Percentiles rank a stretch among this genome's conserved stretches.
Evolutionary conservation across 345 rosid genomes (phyloP).

Genomic region (Bretschneidera sinensis): DNA sequence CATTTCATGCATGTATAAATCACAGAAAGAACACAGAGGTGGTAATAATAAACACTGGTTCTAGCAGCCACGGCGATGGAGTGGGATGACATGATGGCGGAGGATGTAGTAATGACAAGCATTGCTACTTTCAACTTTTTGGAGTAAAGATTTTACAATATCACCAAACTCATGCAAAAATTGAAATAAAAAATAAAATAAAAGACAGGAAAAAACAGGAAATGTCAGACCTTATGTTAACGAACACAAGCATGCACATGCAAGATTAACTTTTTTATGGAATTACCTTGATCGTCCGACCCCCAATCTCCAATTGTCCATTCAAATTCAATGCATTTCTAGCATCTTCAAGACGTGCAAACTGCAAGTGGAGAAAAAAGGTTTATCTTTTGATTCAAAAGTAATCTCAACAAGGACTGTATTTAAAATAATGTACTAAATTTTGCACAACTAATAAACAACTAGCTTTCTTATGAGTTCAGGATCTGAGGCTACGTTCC

Average conservation of each 20-base stretch:
- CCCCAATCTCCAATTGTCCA: slow-evolving; percentile 88
- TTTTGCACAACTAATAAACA: too few relatives aligned
- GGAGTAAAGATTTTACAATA: too few relatives aligned
- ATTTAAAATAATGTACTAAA: too few relatives aligned
- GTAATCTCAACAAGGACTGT: slow-evolving; percentile 2
- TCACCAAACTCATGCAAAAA: too few relatives aligned
- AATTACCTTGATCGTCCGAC: slow-evolving; percentile 80
- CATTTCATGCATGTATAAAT: not conserved
- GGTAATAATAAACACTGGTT: too few relatives aligned
- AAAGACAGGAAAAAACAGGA: not conserved
- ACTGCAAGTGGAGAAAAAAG: slow-evolving; percentile 34
- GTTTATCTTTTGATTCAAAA: slow-evolving; percentile 12
- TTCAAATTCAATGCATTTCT: slow-evolving; percentile 82
- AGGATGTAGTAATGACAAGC: too few relatives aligned
- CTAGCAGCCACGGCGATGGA: too few relatives aligned
- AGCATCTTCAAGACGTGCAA: slow-evolving; percentile 93
- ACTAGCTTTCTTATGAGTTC: not conserved
- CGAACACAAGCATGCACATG: not conserved
- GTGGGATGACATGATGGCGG: too few relatives aligned
- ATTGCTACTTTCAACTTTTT: too few relatives aligned
- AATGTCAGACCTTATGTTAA: not conserved
- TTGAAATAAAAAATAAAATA: too few relatives aligned
- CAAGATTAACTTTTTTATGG: not conserved
- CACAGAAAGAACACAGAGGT: too few relatives aligned
- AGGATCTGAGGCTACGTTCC: not conserved